Evolutionary conservation across 495 filamentous ascomycete genomes (phyloP).

Genomic region (Diplogelasinospora grovesii): DNA sequence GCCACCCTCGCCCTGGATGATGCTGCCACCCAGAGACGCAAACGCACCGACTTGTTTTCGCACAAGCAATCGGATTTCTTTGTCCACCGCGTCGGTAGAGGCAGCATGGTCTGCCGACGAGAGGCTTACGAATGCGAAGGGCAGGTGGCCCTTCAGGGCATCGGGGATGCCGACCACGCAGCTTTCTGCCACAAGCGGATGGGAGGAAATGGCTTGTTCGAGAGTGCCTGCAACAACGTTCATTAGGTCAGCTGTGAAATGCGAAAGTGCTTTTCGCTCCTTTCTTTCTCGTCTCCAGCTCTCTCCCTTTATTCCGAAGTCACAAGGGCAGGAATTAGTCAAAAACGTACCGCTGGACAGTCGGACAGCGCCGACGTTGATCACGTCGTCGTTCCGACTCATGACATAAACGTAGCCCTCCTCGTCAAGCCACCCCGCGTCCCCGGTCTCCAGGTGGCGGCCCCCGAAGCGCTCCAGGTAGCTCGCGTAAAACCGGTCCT

Average conservation of each 20-base stretch:
- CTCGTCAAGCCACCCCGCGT: constrained; percentile 77
- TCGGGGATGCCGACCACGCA: constrained; percentile 84
- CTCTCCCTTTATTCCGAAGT: constrained; percentile 13
- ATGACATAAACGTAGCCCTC: constrained; percentile 83
- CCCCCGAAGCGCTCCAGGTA: constrained; percentile 77
- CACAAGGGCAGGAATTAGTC: too few species aligned
- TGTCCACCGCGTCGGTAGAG: constrained; percentile 37
- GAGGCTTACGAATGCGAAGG: constrained; percentile 78
- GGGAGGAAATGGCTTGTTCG: constrained; percentile 81
- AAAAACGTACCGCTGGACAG: constrained; percentile 83
- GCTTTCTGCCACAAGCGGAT: constrained; percentile 70
- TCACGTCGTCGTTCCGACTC: constrained; percentile 83
- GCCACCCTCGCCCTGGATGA: constrained; percentile 75
- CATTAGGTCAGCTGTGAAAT: too few species aligned
- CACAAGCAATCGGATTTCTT: constrained; percentile 57
- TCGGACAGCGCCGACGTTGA: constrained; percentile 90
- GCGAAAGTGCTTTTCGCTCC: too few species aligned
- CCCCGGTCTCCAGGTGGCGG: constrained; percentile 81
- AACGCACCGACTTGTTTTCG: constrained; percentile 84
- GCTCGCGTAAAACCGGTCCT: constrained; percentile 71
- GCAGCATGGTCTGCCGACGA: constrained; percentile 31
- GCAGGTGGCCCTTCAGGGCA: constrained; percentile 77
- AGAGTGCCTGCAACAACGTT: constrained; percentile 76
- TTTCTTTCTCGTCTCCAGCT: too few species aligned
- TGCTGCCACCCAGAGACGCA: constrained; percentile 72